A percentile compares a stretch with the other conserved stretches of the same genome.
Evolutionary conservation across 495 filamentous ascomycete genomes (phyloP).

Genomic region (Talaromyces nanjingensis): DNA sequence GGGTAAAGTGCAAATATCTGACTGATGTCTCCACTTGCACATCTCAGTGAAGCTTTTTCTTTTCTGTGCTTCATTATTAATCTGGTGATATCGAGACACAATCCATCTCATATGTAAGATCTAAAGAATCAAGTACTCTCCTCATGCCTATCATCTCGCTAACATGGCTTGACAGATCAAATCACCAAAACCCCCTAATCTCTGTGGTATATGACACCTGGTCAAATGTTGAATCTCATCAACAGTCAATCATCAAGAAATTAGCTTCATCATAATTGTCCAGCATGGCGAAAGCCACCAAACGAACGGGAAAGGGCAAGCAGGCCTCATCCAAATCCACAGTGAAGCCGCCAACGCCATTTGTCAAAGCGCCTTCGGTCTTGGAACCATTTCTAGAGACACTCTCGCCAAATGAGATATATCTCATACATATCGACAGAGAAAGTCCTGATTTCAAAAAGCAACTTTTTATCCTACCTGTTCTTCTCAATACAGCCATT

Average conservation of each 20-base stretch:
- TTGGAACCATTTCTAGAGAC: slow-evolving; percentile 55
- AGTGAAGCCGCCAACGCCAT: slow-evolving; percentile 49
- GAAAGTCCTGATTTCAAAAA: slow-evolving; percentile 58
- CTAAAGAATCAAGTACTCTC: background rate
- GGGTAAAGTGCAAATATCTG: background rate
- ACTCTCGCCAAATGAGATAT: slow-evolving; percentile 58
- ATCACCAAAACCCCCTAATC: background rate
- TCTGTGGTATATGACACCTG: background rate
- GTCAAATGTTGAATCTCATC: background rate
- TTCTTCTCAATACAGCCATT: slow-evolving; percentile 60
- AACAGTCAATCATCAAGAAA: background rate
- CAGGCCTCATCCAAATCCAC: slow-evolving; percentile 7
- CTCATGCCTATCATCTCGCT: background rate
- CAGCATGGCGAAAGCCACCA: slow-evolving; percentile 36
- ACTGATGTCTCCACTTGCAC: background rate
- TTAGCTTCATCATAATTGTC: slow-evolving; percentile 4
- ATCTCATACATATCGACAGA: slow-evolving; percentile 72
- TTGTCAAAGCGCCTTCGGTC: slow-evolving; percentile 48
- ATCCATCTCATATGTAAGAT: background rate
- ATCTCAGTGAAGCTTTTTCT: background rate
- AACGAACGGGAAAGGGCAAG: slow-evolving; percentile 17
- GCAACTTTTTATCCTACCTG: slow-evolving; percentile 68
- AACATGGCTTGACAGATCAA: background rate
- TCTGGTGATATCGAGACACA: background rate
- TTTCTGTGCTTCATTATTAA: background rate